phyloP scores from a whole-genome alignment of 1,284 basidiomycete genomes.

The Abortiporus biennis region DNA sequence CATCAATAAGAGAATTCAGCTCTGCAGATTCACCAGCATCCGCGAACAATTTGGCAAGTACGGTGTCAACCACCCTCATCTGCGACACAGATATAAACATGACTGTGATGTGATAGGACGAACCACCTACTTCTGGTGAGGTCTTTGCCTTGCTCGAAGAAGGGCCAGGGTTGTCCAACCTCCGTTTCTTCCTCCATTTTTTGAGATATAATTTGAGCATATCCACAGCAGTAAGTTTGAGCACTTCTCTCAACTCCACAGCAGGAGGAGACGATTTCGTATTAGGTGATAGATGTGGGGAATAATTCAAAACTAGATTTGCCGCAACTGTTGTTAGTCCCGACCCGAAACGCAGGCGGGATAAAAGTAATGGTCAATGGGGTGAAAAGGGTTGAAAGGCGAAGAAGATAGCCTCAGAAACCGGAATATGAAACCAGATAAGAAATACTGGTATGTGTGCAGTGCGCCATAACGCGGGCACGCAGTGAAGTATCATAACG shows the following conservation, averaged over 20 bases:
- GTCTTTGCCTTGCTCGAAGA: slow-evolving; percentile 11
- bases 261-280: slow-evolving; percentile 64
- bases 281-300: slow-evolving; percentile 73
- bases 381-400: slow-evolving; percentile 12
- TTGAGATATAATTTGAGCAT: slow-evolving; percentile 64
- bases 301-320: slow-evolving; percentile 88
- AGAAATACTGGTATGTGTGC: slow-evolving; percentile 19
- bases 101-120: no score
- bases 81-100: slow-evolving; percentile 12
- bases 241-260: slow-evolving; percentile 54
- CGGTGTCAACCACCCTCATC: slow-evolving; percentile 75
- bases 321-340: slow-evolving; percentile 73
- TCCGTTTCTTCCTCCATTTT: slow-evolving; percentile 33
- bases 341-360: slow-evolving; percentile 25
- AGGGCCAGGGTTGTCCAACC: slow-evolving; percentile 13
- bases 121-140: slow-evolving; percentile 16
- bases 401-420: neutral
- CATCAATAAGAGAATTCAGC: slow-evolving; percentile 55
- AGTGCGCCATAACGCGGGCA: slow-evolving; percentile 6
- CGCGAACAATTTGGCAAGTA: slow-evolving; percentile 70
- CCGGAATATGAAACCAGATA: slow-evolving; percentile 18
- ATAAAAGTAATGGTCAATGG: slow-evolving; percentile 19
- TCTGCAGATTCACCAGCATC: slow-evolving; percentile 53
- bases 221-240: slow-evolving; percentile 54
- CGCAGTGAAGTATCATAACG: slow-evolving; percentile 11